Evolutionary conservation across 306 rosid species (phyloP).

Genomic region (Alnus rubra): DNA sequence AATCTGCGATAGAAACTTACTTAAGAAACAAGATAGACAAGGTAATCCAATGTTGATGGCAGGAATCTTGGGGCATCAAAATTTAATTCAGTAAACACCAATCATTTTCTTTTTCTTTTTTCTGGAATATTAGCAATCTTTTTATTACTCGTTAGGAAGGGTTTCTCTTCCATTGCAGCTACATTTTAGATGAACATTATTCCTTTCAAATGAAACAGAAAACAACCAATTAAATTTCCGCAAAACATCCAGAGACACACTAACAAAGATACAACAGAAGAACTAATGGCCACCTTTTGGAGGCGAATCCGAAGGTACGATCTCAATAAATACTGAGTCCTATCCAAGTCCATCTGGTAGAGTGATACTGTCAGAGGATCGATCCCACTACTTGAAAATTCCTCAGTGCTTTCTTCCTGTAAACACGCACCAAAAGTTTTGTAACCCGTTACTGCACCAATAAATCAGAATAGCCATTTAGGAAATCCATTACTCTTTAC

Average conservation of each 20-base stretch:
- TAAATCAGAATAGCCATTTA: not conserved
- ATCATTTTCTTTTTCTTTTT: not conserved
- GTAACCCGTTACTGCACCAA: not conserved
- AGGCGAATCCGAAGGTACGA: conserved; percentile 85
- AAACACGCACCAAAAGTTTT: conserved; percentile 9
- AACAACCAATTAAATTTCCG: not conserved
- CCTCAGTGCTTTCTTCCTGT: conserved; percentile 90
- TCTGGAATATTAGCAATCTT: not conserved
- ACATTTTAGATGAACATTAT: not conserved
- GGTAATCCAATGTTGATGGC: not conserved
- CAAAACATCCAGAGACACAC: not conserved
- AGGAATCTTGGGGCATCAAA: not conserved
- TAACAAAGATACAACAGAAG: not conserved
- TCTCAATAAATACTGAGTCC: conserved; percentile 76
- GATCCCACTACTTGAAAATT: conserved; percentile 43
- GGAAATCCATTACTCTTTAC: not conserved
- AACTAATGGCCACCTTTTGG: conserved; percentile 60
- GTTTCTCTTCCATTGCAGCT: not conserved
- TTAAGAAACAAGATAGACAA: not conserved
- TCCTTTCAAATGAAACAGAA: conserved; percentile 9
- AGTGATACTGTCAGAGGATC: conserved; percentile 80
- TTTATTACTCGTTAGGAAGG: not conserved
- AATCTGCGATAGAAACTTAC: conserved; percentile 51
- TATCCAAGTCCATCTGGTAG: conserved; percentile 95
- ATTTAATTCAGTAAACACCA: not conserved